A percentile compares a stretch with the other conserved stretches of the same genome.
Evolutionary conservation across 768 basidiomycete species (phyloP).

Genomic region (Phanerochaete sordida): DNA sequence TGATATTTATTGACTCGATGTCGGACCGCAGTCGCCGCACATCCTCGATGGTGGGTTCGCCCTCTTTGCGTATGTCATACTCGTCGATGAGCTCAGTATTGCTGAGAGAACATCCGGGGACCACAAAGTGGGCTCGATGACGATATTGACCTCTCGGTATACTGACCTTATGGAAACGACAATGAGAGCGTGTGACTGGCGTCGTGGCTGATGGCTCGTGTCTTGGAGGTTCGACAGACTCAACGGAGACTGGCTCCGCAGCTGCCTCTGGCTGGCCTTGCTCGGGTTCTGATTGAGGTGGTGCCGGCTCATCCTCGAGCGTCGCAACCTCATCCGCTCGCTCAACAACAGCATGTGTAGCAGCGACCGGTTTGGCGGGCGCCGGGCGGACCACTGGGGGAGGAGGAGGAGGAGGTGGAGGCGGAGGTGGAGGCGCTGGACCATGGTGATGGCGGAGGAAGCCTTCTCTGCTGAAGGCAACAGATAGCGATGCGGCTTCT

Average conservation of each 20-base stretch:
- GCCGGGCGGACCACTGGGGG: background rate
- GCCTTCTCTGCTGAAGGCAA: background rate
- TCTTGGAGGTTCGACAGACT: background rate
- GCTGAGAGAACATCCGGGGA: conserved; percentile 65
- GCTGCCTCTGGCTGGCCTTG: background rate
- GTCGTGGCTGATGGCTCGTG: background rate
- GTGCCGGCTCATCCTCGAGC: background rate
- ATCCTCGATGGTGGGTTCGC: conserved; percentile 51
- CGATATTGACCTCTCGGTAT: conserved; percentile 52
- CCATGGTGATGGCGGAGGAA: conserved; percentile 3
- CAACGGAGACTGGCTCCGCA: background rate
- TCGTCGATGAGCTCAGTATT: conserved; percentile 50
- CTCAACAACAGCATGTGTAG: too few species aligned
- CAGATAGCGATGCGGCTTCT: background rate
- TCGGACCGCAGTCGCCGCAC: conserved; percentile 38
- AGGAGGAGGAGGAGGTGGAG: background rate
- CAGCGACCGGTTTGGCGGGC: too few species aligned
- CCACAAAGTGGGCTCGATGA: conserved; percentile 56
- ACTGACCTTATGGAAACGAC: conserved; percentile 67
- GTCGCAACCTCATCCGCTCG: too few species aligned
- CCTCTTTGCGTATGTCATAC: conserved; percentile 61
- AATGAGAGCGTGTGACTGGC: conserved; percentile 65
- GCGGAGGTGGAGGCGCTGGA: background rate
- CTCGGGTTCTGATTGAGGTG: background rate
- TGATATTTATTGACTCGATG: conserved; percentile 47